A percentile compares a stretch with the other conserved stretches of the same genome.
Conservation (phyloP, 1,284 basidiomycete genomes). For the Schizopora paradoxa region DNA sequence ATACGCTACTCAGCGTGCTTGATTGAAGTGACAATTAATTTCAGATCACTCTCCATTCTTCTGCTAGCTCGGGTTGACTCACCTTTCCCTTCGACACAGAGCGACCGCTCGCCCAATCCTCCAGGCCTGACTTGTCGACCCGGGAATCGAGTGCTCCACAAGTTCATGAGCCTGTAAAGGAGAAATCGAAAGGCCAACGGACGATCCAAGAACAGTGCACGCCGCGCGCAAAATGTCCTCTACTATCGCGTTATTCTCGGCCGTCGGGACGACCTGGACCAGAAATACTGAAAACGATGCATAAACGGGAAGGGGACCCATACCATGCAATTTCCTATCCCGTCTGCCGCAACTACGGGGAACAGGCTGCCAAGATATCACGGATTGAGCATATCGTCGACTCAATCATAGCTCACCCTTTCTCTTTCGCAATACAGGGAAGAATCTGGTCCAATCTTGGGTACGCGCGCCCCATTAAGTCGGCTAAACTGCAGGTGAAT, state of each 20-base stretch:
- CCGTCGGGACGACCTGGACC: constrained; percentile 17
- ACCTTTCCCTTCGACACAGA: constrained; percentile 30
- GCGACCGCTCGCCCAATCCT: constrained; percentile 44
- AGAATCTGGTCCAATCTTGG: constrained; percentile 22
- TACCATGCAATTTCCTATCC: constrained; percentile 37
- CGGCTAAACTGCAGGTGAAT: constrained; percentile 24
- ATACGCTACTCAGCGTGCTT: constrained; percentile 41
- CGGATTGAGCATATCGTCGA: constrained; percentile 34
- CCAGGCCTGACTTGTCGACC: constrained; percentile 49
- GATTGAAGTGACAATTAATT: neutral
- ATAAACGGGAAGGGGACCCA: constrained; percentile 6
- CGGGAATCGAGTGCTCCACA: constrained; percentile 38
- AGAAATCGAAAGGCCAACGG: constrained; percentile 37
- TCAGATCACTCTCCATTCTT: neutral
- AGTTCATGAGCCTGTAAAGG: constrained; percentile 32
- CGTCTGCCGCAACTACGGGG: constrained; percentile 42
- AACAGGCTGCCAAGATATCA: constrained; percentile 33
- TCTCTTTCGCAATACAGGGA: constrained; percentile 1
- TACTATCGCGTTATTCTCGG: constrained; percentile 16
- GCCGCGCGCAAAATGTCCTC: constrained; percentile 22
- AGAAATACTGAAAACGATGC: neutral
- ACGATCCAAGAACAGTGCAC: constrained; percentile 38
- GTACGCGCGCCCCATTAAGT: constrained; percentile 51
- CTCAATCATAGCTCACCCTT: constrained; percentile 33
- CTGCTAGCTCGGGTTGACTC: neutral